Conservation (phyloP, 2,329 filamentous ascomycete species). For the Fusarium decemcellulare region DNA sequence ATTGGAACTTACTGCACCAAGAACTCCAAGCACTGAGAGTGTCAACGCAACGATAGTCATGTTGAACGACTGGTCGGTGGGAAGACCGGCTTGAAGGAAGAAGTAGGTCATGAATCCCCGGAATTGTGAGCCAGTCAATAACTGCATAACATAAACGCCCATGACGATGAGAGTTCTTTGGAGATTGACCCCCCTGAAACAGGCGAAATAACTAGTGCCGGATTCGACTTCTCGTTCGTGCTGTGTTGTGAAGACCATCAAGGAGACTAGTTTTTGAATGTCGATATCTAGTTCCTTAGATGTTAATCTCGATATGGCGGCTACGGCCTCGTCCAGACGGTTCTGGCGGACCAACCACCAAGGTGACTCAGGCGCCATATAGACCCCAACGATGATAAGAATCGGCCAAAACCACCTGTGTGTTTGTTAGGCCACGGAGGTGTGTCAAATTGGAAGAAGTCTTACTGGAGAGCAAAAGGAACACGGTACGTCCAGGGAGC, state of each 20-base stretch:
- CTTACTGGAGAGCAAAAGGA: slow-evolving; percentile 31
- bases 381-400: slow-evolving; percentile 49
- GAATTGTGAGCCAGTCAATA: slow-evolving; percentile 43
- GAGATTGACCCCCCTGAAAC: slow-evolving; percentile 55
- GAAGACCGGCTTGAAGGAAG: slow-evolving; percentile 50
- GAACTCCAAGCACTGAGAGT: slow-evolving; percentile 4
- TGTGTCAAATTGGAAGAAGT: background rate
- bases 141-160: slow-evolving; percentile 48
- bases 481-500: slow-evolving; percentile 16
- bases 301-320: slow-evolving; percentile 48
- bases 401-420: slow-evolving; percentile 25
- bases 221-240: slow-evolving; percentile 43
- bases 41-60: slow-evolving; percentile 52
- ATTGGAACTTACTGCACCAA: slow-evolving; percentile 7
- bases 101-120: slow-evolving; percentile 48
- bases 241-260: slow-evolving; percentile 57
- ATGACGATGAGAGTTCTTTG: slow-evolving; percentile 51
- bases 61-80: slow-evolving; percentile 43
- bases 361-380: slow-evolving; percentile 51
- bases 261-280: slow-evolving; percentile 48
- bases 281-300: slow-evolving; percentile 44
- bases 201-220: slow-evolving; percentile 54
- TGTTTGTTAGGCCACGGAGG: background rate
- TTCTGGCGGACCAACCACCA: slow-evolving; percentile 50
- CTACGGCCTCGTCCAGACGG: slow-evolving; percentile 48